These are phyloP conservation scores for Neoarthrinium moseri DNA, from an alignment of 2,329 filamentous ascomycete species.

Conservation along the genomic window DNA sequence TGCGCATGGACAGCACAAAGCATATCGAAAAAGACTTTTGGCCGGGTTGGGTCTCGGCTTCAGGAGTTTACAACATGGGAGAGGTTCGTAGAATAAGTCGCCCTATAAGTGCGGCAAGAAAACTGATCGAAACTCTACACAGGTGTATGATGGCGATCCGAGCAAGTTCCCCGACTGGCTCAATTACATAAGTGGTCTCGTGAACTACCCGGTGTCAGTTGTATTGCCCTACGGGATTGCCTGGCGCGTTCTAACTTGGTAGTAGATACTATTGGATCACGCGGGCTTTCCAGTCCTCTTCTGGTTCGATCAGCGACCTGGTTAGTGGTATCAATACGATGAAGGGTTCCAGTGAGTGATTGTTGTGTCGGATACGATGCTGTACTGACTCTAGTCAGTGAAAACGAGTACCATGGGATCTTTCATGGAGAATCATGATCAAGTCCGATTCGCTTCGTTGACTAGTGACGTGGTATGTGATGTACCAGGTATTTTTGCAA, in stretches of 20 bases:
- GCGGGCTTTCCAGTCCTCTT: constrained; percentile 29
- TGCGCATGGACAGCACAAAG: constrained; percentile 49
- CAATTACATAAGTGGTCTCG: constrained; percentile 42
- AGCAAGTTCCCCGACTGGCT: constrained; percentile 43
- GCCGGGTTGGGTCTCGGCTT: constrained; percentile 39
- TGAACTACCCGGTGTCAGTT: constrained; percentile 49
- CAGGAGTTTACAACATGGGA: constrained; percentile 48
- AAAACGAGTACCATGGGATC: constrained; percentile 37
- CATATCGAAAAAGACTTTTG: constrained; percentile 49
- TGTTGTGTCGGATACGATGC: background rate
- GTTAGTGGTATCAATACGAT: constrained; percentile 27
- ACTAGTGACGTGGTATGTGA: constrained; percentile 37
- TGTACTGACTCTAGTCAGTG: background rate
- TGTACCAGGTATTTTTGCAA: no score
- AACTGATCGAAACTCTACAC: background rate
- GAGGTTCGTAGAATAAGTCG: constrained; percentile 31
- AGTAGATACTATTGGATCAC: constrained; percentile 41
- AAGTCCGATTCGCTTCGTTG: constrained; percentile 41
- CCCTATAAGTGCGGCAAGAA: background rate
- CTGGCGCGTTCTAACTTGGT: background rate
- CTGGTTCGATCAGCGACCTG: constrained; percentile 32
- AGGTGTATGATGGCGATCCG: constrained; percentile 43
- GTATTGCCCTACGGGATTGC: background rate
- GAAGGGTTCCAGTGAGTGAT: constrained; percentile 15
- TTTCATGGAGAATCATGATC: constrained; percentile 51